A percentile compares a stretch with the other conserved stretches of the same genome.
Conservation (phyloP, 805 yeast species). For the Metschnikowia vanudenii region DNA sequence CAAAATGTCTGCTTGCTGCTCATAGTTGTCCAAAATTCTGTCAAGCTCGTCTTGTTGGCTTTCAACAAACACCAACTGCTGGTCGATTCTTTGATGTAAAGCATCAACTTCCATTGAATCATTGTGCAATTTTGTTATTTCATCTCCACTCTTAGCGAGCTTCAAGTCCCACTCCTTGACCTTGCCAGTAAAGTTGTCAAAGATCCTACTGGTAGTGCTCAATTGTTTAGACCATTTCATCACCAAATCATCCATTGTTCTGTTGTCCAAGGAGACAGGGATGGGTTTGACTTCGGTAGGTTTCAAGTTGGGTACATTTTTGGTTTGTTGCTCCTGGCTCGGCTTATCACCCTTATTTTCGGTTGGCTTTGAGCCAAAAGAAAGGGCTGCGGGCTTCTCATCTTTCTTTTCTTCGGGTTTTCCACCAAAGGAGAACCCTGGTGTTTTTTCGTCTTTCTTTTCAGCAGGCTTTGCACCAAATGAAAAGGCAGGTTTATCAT, state of each 20-base stretch:
- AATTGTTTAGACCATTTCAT: conserved; percentile 91
- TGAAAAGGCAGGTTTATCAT: conserved; percentile 16
- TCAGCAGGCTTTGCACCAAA: conserved; percentile 28
- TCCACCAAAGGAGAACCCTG: conserved; percentile 21
- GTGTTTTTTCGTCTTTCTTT: conserved; percentile 22
- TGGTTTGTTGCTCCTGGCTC: conserved; percentile 15
- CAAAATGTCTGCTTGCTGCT: conserved; percentile 61
- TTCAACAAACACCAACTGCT: conserved; percentile 78
- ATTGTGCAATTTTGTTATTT: conserved; percentile 71
- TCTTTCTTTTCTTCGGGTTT: conserved; percentile 19
- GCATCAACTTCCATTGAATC: conserved; percentile 83
- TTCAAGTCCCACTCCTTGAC: conserved; percentile 84
- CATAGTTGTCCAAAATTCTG: conserved; percentile 75
- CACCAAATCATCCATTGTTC: conserved; percentile 88
- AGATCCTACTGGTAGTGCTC: conserved; percentile 67
- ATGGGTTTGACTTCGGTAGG: conserved; percentile 61
- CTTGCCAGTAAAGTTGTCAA: conserved; percentile 69
- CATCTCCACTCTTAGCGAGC: conserved; percentile 81
- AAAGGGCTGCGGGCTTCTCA: conserved; percentile 14
- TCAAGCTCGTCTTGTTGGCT: conserved; percentile 93
- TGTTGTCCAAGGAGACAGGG: conserved; percentile 79
- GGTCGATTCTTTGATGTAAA: conserved; percentile 82
- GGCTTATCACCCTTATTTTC: conserved; percentile 8
- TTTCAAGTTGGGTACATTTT: conserved; percentile 34
- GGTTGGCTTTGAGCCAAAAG: conserved; percentile 24